Conservation (phyloP, 2,329 filamentous ascomycete genomes). For the Pyricularia pennisetigena region DNA sequence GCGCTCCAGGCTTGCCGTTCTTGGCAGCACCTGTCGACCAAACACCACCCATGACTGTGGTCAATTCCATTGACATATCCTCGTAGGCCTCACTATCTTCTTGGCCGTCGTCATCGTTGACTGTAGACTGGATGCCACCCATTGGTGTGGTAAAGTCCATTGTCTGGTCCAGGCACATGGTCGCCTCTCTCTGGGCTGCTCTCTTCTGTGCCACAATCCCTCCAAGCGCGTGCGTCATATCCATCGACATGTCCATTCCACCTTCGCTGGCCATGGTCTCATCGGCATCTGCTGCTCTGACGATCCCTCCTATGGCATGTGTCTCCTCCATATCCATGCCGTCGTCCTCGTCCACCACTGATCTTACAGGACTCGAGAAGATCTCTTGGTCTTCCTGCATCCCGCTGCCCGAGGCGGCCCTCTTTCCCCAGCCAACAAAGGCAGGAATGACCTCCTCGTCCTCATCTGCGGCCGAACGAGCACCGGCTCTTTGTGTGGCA, state of each 20-base stretch:
- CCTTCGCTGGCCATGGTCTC: constrained; percentile 45
- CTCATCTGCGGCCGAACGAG: constrained; percentile 26
- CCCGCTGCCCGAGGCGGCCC: constrained; percentile 25
- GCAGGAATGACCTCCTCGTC: constrained; percentile 66
- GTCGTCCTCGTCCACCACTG: constrained; percentile 20
- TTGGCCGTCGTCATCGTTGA: constrained; percentile 19
- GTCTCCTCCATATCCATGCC: constrained; percentile 46
- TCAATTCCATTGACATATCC: constrained; percentile 74
- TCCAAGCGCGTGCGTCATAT: constrained; percentile 41
- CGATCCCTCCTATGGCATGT: constrained; percentile 31
- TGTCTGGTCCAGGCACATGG: constrained; percentile 41
- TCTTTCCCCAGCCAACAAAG: constrained; percentile 63
- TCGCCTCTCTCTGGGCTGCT: background rate
- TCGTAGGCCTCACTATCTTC: constrained; percentile 38
- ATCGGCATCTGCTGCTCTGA: constrained; percentile 28
- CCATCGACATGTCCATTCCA: constrained; percentile 32
- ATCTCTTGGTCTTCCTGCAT: constrained; percentile 9
- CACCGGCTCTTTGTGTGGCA: constrained; percentile 63
- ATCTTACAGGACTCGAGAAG: background rate
- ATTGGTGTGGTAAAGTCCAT: constrained; percentile 83
- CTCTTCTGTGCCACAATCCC: constrained; percentile 24
- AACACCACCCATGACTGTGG: constrained; percentile 51
- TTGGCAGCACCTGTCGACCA: constrained; percentile 18
- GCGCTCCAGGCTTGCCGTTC: constrained; percentile 9
- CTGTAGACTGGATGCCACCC: constrained; percentile 50